Evolutionary conservation across 441 rosid species (phyloP).

Genomic region (Capsella rubella): DNA sequence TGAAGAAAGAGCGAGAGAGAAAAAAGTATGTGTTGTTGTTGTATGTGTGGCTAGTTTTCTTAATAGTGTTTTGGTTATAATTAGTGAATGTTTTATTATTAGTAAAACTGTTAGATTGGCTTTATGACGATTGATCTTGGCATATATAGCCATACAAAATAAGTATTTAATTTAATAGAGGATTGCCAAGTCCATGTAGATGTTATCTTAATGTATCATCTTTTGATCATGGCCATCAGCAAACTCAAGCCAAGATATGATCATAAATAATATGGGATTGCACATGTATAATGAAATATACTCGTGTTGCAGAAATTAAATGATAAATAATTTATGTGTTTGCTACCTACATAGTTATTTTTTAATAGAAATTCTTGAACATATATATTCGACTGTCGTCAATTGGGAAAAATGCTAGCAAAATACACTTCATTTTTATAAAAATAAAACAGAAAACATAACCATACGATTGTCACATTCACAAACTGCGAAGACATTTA

Average conservation of each 20-base stretch:
- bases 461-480: neutral
- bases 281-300: no score
- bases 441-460: neutral
- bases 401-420: neutral
- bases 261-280: no score
- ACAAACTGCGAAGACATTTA: slow-evolving; percentile 9
- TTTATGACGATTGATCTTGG: neutral
- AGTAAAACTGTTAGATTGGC: slow-evolving; percentile 17
- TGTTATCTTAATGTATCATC: no score
- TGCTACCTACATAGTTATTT: no score
- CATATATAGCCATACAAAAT: neutral
- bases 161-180: neutral
- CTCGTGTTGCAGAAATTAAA: no score
- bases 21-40: slow-evolving; percentile 13
- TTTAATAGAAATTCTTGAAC: no score
- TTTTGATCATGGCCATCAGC: no score
- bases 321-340: no score
- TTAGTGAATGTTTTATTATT: slow-evolving; percentile 26
- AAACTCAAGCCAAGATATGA: no score
- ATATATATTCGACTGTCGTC: neutral
- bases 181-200: no score
- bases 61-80: slow-evolving; percentile 26
- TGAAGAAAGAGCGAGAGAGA: slow-evolving; percentile 41
- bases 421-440: neutral
- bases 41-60: slow-evolving; percentile 34